A percentile compares a stretch with the other conserved stretches of the same genome.
phyloP scores from a whole-genome alignment of 106 monocot genomes.

The Dendrobium chrysotoxum region DNA sequence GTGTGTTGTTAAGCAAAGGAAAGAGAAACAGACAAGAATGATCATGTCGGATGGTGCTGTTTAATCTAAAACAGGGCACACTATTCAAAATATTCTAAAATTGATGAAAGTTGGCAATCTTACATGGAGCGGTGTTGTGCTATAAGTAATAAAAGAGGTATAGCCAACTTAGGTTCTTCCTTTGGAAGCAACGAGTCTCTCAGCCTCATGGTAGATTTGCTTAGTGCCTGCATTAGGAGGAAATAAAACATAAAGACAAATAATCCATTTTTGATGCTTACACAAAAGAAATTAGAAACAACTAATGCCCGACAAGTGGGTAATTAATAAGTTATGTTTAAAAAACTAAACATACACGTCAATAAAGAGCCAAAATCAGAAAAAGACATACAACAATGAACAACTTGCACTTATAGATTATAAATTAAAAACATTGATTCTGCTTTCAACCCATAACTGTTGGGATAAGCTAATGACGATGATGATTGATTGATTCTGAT shows the following conservation, averaged over 20 bases:
- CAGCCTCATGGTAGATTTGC: conserved; percentile 81
- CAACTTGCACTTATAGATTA: not conserved
- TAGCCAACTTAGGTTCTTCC: conserved; percentile 87
- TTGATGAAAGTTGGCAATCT: conserved; percentile 17
- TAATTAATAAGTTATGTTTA: not conserved
- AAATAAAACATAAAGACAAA: not conserved
- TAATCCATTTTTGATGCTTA: not conserved
- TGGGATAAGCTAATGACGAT: not conserved
- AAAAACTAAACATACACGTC: not conserved
- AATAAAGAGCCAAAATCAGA: not conserved
- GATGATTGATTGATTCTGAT: not conserved
- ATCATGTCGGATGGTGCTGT: not conserved
- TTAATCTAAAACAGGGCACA: not conserved
- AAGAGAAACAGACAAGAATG: not conserved
- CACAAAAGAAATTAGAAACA: not conserved
- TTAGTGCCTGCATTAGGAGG: conserved; percentile 50
- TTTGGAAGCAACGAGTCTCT: conserved; percentile 90
- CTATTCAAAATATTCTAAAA: not conserved
- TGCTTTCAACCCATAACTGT: not conserved
- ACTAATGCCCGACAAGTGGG: not conserved
- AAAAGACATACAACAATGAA: not conserved
- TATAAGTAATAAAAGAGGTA: conserved; percentile 86
- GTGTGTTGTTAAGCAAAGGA: not conserved
- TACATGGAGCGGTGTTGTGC: conserved; percentile 93
- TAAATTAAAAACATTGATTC: not conserved